Base-by-base conservation (phyloP, 2,329 filamentous ascomycete genomes). In the Arthrobotrys entomopaga region DNA sequence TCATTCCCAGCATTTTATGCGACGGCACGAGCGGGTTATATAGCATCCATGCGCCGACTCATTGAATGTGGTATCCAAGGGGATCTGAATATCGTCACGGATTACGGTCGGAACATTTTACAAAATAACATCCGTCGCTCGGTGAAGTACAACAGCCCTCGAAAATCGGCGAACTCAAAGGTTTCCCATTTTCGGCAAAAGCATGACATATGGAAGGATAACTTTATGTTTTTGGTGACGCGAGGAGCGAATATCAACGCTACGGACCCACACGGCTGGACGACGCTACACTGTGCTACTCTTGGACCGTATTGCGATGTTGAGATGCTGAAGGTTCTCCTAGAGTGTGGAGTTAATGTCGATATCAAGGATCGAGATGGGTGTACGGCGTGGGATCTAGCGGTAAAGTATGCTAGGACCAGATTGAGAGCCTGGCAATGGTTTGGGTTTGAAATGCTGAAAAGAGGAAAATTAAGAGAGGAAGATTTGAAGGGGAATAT, bases 91-190 rank as follows among this genome's bases (percentile, higher is more conserved):
- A 52, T 73, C 48, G 49, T 34, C 20, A 61, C 69, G 1, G 69
- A 73, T 42, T 63, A 66, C 19, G 69, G 69, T 2, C 54, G 69
- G 1, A 73, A 56, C 0, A 73, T 73, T 1, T 49, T 73, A 5
- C 69, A 73, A 13, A 73, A 66, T 24, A 73, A 66, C 22, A 57
- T 73, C 19, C 69, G 69, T 15, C 61, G 69, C 5, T 73, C 69
- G 5, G 69, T 73, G 10, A 73, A 61, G 34, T 73, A 54, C 22
- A 73, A 73, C 29, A 73, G 60, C 1, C 69, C 69, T 3, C 63
- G 69, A 11, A 73, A 73, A 22, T 73, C 69, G 11, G 60, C 56
- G 11, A 73, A 73, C 22, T 66, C 61, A 3, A 73, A 66, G 42
- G 69, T 73, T 1, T 65, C 69, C 7, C 61, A 61, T 16, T 73